A percentile compares a stretch with the other conserved stretches of the same genome.
Evolutionary conservation across 208 protist species (phyloP).

Genomic region (Hexamita inflata): DNA sequence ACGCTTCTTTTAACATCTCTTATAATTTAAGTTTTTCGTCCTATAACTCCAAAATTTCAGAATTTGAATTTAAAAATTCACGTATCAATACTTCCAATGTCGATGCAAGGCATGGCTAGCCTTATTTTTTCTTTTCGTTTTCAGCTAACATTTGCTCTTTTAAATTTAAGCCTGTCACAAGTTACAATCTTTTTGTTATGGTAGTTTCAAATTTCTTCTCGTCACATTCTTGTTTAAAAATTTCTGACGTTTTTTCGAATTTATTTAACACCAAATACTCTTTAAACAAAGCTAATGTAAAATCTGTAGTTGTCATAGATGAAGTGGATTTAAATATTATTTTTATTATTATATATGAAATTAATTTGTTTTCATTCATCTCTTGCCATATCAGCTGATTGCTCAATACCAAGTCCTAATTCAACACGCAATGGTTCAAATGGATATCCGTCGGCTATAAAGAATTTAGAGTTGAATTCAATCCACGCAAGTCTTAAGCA

Average conservation of each 20-base stretch:
- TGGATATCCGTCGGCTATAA: conserved; percentile 20
- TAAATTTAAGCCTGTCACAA: not conserved
- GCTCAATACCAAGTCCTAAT: no score
- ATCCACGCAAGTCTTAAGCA: conserved; percentile 77
- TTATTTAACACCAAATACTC: not conserved
- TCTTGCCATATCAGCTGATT: no score
- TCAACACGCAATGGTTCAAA: conserved; percentile 24
- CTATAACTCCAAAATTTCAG: not conserved
- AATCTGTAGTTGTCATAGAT: no score
- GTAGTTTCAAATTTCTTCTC: not conserved
- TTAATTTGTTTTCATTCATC: no score
- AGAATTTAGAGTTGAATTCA: conserved; percentile 44
- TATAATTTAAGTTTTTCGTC: no score
- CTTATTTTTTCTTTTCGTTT: not conserved
- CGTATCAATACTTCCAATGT: not conserved
- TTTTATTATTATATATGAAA: no score
- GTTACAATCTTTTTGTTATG: not conserved
- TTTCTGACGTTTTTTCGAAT: not conserved
- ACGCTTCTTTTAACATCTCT: not conserved
- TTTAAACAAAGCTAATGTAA: not conserved
- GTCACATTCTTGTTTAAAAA: not conserved
- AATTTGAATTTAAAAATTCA: not conserved
- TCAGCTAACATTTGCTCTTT: not conserved
- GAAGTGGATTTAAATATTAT: no score
- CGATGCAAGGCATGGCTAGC: not conserved